phyloP scores from a whole-genome alignment of 1,284 basidiomycete species.

The Schizopora paradoxa region DNA sequence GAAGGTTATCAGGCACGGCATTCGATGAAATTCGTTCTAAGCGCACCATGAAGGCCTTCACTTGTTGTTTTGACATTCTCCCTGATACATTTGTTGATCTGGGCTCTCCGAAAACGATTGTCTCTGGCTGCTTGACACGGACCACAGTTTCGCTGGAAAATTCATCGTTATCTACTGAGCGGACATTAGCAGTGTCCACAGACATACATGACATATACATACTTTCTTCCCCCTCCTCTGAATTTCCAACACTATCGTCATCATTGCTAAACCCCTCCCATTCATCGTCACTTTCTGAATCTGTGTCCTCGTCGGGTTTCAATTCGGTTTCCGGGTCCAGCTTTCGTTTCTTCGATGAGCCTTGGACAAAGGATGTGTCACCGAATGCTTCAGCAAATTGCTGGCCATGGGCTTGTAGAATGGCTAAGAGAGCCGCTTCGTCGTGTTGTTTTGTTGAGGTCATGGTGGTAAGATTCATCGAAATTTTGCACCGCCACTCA shows the following conservation, averaged over 20 bases:
- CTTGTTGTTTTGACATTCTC: slow-evolving; percentile 37
- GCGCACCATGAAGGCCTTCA: slow-evolving; percentile 69
- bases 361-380: slow-evolving; percentile 24
- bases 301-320: slow-evolving; percentile 7
- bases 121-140: slow-evolving; percentile 30
- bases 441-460: slow-evolving; percentile 7
- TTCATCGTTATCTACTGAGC: slow-evolving; percentile 32
- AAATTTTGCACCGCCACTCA: slow-evolving; percentile 13
- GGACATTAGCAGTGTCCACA: slow-evolving; percentile 3
- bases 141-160: slow-evolving; percentile 31
- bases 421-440: slow-evolving; percentile 38
- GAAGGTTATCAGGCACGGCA: slow-evolving; percentile 4
- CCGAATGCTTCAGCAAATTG: slow-evolving; percentile 54
- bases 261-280: slow-evolving; percentile 29
- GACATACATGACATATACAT: slow-evolving; percentile 5
- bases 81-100: slow-evolving; percentile 20
- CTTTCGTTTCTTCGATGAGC: slow-evolving; percentile 10
- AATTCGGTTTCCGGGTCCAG: slow-evolving; percentile 1
- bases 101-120: slow-evolving; percentile 55
- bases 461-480: background rate
- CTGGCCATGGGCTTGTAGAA: slow-evolving; percentile 62
- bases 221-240: slow-evolving; percentile 19
- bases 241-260: slow-evolving; percentile 15
- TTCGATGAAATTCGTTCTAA: slow-evolving; percentile 4
- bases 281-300: slow-evolving; percentile 27